A percentile compares a stretch with the other conserved stretches of the same genome.
These are phyloP conservation scores for Leccinum longicurvipes DNA, from an alignment of 768 basidiomycete species.

Conservation along the genomic window DNA sequence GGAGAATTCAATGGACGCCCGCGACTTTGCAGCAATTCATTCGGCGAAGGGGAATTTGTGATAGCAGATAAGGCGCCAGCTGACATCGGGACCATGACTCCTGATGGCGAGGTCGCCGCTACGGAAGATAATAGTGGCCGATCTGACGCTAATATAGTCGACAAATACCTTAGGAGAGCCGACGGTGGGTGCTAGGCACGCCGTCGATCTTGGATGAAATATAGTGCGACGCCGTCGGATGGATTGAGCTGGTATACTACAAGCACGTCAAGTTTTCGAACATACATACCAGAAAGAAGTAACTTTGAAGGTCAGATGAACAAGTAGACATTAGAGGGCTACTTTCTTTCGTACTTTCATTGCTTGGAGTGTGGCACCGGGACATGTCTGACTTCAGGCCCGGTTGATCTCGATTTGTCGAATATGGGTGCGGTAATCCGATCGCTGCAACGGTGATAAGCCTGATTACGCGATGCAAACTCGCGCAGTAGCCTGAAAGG, in stretches of 20 bases:
- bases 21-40: neutral
- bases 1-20: slow-evolving; percentile 7
- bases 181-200: neutral
- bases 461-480: slow-evolving; percentile 10
- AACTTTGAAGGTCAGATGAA: neutral
- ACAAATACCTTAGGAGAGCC: neutral
- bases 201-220: slow-evolving; percentile 7
- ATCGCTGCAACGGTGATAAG: neutral
- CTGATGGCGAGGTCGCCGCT: neutral
- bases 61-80: neutral
- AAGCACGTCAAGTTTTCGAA: neutral
- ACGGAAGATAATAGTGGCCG: slow-evolving; percentile 2
- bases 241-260: neutral
- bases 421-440: neutral
- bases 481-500: slow-evolving; percentile 4
- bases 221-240: neutral
- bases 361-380: neutral
- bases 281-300: neutral
- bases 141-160: neutral
- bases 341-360: neutral
- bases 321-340: neutral
- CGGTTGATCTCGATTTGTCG: slow-evolving; percentile 6
- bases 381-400: neutral
- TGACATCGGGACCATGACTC: slow-evolving; percentile 2
- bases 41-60: neutral